Evolutionary conservation across 2,329 filamentous ascomycete species (phyloP), one percentile per base, ranked within the genome.

Genomic region (Fusarium penzigii): DNA sequence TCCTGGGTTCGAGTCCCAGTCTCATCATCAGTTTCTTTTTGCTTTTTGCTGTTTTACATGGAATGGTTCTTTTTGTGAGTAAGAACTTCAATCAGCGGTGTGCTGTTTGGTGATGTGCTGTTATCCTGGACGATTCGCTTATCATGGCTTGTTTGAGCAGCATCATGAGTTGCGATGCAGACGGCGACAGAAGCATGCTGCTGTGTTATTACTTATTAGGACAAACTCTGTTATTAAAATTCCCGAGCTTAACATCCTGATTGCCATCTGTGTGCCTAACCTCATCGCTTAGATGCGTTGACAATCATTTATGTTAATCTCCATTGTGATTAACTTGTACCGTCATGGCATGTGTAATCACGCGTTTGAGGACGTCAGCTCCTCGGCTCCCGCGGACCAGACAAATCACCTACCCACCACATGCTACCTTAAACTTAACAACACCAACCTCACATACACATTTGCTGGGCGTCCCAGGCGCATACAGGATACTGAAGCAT

Each of bases 1-100:
- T 68, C 65, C 65, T 68, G 66, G 66, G 66, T 68, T 68, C 66
- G 61, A 70, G 65, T 68, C 66, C 66, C 64, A 66, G 65, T 69
- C 66, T 66, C 59, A 63, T 68, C 65, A 64, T n/a, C 29, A 1
- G 29, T 20, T 42, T 29, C 39, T 6, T 34, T 45, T 49, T 44
- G 5, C 17, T 46, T 54, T 56, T 58, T 49, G 20, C n/a, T 3
- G 12, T 42, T 41, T 44, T 25, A 44, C 6, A 20, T 11, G 17
- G 17, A 11, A 13, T 53, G 57, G 56, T 29, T 20, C 10, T 36
- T 12, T 36, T 36, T 14, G 20, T 25, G 20, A 25, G 5, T 25
- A 7, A 25, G 20, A 7, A 5, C 20, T 25, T 25, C 20, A 25
- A 25, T 25, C 20, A 7, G 20, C 20, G 20, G 20, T 25, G 5